These are phyloP conservation scores for Aspergillus steynii DNA, from an alignment of 495 filamentous ascomycete species.

Conservation along the genomic window DNA sequence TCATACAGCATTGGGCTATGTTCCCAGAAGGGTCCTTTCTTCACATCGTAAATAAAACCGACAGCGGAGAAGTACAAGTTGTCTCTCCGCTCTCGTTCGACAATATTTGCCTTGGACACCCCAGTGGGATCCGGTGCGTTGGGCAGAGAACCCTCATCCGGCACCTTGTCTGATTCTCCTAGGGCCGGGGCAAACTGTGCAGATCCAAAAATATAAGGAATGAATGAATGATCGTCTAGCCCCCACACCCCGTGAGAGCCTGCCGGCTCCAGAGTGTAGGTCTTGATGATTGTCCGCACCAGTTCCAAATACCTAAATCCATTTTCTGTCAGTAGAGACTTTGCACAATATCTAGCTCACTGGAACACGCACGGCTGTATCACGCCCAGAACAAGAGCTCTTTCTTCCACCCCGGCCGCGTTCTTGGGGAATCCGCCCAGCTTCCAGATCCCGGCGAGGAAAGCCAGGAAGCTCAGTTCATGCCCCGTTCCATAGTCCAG, in stretches of 20 bases:
- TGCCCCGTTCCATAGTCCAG: conserved; percentile 97
- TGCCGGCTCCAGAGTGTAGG: conserved; percentile 94
- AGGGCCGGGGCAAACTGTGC: conserved; percentile 82
- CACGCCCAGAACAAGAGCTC: conserved; percentile 76
- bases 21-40: conserved; percentile 97
- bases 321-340: not conserved
- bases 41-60: conserved; percentile 98
- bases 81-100: conserved; percentile 63
- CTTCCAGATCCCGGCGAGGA: conserved; percentile 88
- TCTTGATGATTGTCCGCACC: conserved; percentile 78
- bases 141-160: conserved; percentile 72
- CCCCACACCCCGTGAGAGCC: conserved; percentile 97
- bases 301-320: conserved; percentile 71
- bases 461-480: conserved; percentile 91
- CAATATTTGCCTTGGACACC: conserved; percentile 63
- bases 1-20: conserved; percentile 95
- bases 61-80: conserved; percentile 99
- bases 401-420: conserved; percentile 59
- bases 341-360: not conserved
- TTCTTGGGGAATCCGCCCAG: conserved; percentile 67
- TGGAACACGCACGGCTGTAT: conserved; percentile 68
- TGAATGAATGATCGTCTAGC: conserved; percentile 95
- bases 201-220: conserved; percentile 93
- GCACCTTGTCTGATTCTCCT: conserved; percentile 57
- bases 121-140: conserved; percentile 69